These are phyloP conservation scores for Fennellomyces sp. DNA, from an alignment of 371 early-diverging fungal species.

Conservation along the genomic window DNA sequence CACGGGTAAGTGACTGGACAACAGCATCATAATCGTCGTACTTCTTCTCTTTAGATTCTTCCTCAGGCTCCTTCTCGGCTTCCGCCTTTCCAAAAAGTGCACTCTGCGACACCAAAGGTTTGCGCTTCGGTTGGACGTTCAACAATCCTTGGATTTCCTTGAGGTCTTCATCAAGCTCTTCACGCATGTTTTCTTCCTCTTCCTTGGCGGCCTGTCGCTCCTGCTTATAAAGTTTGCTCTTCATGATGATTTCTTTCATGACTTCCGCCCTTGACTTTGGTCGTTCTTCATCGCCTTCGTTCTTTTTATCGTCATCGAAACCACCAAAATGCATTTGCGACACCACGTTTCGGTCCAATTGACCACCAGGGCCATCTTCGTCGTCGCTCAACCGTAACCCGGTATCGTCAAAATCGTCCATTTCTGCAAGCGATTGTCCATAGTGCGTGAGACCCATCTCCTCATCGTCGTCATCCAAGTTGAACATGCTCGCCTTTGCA, in stretches of 20 bases:
- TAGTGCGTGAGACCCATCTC: constrained; percentile 83
- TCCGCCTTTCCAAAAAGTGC: constrained; percentile 33
- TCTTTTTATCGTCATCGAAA: constrained; percentile 52
- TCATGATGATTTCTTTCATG: constrained; percentile 97
- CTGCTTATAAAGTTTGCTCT: constrained; percentile 91
- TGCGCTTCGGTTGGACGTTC: constrained; percentile 33
- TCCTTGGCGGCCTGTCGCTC: constrained; percentile 87
- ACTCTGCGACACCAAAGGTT: constrained; percentile 50
- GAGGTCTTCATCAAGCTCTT: constrained; percentile 88
- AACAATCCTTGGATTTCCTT: constrained; percentile 80
- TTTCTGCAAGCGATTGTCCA: constrained; percentile 84
- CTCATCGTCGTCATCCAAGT: constrained; percentile 82
- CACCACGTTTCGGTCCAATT: constrained; percentile 74
- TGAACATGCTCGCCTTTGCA: constrained; percentile 60
- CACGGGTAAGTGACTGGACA: constrained; percentile 79
- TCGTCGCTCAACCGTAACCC: constrained; percentile 68
- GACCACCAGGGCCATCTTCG: constrained; percentile 62
- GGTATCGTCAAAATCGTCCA: constrained; percentile 82
- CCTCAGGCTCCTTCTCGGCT: constrained; percentile 20
- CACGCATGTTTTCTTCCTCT: constrained; percentile 77
- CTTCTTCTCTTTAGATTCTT: constrained; percentile 42
- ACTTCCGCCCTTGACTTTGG: constrained; percentile 86
- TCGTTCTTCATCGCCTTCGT: constrained; percentile 42
- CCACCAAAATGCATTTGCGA: constrained; percentile 87
- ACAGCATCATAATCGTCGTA: constrained; percentile 75